Evolutionary conservation across 768 basidiomycete genomes (phyloP).

Genomic region (Pluteus cervinus): DNA sequence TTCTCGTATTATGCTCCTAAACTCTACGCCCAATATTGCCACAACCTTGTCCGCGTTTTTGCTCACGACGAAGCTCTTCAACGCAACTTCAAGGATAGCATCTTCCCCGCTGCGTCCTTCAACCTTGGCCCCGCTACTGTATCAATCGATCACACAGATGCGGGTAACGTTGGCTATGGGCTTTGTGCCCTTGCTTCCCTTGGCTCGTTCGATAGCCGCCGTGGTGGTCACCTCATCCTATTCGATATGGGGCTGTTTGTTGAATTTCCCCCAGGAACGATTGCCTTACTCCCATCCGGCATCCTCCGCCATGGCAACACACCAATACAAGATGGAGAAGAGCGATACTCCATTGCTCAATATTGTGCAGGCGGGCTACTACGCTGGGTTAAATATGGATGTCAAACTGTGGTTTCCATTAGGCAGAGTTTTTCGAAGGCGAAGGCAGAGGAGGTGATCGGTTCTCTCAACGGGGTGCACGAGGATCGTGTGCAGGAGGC

Average conservation of each 20-base stretch:
- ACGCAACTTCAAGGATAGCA: slow-evolving; percentile 18
- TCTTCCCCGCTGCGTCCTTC: slow-evolving; percentile 20
- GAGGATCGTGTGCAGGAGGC: no score
- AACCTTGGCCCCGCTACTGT: slow-evolving; percentile 20
- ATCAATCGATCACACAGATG: slow-evolving; percentile 17
- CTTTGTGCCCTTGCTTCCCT: neutral
- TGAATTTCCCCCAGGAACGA: neutral
- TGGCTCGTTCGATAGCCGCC: neutral
- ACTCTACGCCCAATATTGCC: slow-evolving; percentile 12
- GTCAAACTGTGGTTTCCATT: no score
- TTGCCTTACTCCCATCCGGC: slow-evolving; percentile 2
- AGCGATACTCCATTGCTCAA: slow-evolving; percentile 6
- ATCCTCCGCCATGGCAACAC: slow-evolving; percentile 3
- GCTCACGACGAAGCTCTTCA: slow-evolving; percentile 6
- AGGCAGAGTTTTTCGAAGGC: no score
- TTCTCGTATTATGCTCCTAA: slow-evolving; percentile 17
- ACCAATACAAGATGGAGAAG: slow-evolving; percentile 1
- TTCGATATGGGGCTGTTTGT: neutral
- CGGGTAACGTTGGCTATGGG: slow-evolving; percentile 14
- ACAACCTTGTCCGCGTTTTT: slow-evolving; percentile 7
- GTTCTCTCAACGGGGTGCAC: no score
- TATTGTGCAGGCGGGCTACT: slow-evolving; percentile 11
- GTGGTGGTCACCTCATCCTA: neutral
- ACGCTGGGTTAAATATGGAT: neutral
- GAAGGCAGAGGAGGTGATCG: no score